These are phyloP conservation scores for Aspergillus luchuensis DNA, from an alignment of 2,329 filamentous ascomycete species.

Conservation along the genomic window DNA sequence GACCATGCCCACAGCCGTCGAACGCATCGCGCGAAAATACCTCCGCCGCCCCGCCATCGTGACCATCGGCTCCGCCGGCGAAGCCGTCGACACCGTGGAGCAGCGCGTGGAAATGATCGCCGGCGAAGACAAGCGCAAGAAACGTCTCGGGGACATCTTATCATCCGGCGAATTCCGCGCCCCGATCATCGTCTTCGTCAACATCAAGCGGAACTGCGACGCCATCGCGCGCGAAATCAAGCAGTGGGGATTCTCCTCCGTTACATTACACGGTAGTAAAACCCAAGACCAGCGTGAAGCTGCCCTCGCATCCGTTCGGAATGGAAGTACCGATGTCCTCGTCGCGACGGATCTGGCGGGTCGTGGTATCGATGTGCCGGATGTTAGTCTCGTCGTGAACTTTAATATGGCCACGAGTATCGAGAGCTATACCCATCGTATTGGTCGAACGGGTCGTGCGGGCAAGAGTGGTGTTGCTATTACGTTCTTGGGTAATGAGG, in stretches of 20 bases:
- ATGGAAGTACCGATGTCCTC: conserved; percentile 78
- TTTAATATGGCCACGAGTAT: conserved; percentile 98
- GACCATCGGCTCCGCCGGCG: conserved; percentile 89
- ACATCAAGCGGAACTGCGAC: conserved; percentile 99
- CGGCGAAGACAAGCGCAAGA: conserved; percentile 95
- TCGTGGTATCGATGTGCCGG: conserved; percentile 94
- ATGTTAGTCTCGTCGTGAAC: conserved; percentile 92
- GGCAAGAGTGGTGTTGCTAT: conserved; percentile 96
- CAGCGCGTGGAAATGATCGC: conserved; percentile 90
- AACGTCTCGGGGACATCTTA: conserved; percentile 89
- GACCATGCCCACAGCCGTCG: conserved; percentile 90
- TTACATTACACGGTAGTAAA: conserved; percentile 92
- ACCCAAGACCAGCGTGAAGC: conserved; percentile 97
- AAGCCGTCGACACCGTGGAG: conserved; percentile 96
- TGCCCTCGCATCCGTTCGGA: conserved; percentile 80
- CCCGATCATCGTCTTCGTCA: conserved; percentile 98
- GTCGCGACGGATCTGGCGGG: conserved; percentile 95
- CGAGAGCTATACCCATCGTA: conserved; percentile 93
- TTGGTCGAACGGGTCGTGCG: conserved; percentile 94
- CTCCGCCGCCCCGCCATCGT: conserved; percentile 89
- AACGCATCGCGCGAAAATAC: conserved; percentile 96
- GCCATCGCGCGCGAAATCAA: conserved; percentile 93
- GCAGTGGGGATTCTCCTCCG: conserved; percentile 83
- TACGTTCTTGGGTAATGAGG: conserved; percentile 90
- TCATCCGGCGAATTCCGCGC: conserved; percentile 75